These are phyloP conservation scores for Hortiboletus flavorubellus DNA, from an alignment of 768 basidiomycete species.

Conservation along the genomic window DNA sequence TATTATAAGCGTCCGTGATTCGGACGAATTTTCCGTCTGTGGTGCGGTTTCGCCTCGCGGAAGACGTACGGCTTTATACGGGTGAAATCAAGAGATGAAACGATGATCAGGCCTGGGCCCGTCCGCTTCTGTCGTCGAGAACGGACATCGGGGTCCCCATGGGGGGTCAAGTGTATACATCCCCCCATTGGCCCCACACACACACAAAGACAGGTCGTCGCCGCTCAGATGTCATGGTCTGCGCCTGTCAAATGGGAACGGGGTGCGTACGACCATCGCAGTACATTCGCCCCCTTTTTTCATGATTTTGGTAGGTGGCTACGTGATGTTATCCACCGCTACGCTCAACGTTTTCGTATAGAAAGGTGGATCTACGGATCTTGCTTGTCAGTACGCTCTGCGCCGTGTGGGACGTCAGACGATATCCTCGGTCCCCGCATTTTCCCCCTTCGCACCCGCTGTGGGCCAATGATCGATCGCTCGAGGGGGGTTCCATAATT, in stretches of 20 bases:
- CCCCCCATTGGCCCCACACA: neutral
- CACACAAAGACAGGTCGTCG: neutral
- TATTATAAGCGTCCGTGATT: neutral
- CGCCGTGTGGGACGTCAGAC: neutral
- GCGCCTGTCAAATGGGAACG: no score
- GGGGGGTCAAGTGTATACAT: neutral
- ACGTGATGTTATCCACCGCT: neutral
- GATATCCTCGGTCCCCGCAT: neutral
- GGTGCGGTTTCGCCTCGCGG: neutral
- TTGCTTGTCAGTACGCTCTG: neutral
- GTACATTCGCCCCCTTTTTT: neutral
- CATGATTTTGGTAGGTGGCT: neutral
- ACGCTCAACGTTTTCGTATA: neutral
- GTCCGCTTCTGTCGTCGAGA: neutral
- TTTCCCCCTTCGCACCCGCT: neutral
- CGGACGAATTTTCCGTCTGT: neutral
- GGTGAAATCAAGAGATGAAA: neutral
- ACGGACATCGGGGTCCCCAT: neutral
- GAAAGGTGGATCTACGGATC: neutral
- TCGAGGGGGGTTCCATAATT: neutral
- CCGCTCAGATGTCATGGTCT: neutral
- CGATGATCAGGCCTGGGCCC: neutral
- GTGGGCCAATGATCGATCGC: neutral
- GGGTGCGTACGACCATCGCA: neutral
- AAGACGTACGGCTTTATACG: neutral